These are phyloP conservation scores for Acanthamoeba culbertsoni DNA, from an alignment of 208 protist species.

Conservation along the genomic window DNA sequence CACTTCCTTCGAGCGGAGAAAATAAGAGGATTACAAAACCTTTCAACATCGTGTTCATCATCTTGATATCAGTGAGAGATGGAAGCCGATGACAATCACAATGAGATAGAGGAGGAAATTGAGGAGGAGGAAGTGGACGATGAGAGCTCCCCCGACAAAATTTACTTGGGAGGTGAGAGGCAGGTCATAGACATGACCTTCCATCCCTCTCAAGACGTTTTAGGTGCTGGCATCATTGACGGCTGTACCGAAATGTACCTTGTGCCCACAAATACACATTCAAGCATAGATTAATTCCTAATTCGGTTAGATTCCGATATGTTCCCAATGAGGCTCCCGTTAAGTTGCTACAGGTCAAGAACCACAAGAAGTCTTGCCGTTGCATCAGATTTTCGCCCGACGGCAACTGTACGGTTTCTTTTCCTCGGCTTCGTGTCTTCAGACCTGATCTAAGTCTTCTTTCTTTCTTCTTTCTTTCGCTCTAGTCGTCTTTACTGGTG, in stretches of 20 bases:
- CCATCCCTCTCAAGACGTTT: background rate
- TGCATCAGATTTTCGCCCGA: background rate
- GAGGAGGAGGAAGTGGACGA: background rate
- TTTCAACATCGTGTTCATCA: background rate
- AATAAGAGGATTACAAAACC: background rate
- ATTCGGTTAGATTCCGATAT: background rate
- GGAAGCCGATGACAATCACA: background rate
- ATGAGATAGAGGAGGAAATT: background rate
- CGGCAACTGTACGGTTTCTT: slow-evolving; percentile 5
- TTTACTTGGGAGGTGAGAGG: background rate
- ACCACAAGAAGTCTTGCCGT: background rate
- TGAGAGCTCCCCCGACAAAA: background rate
- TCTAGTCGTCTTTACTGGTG: background rate
- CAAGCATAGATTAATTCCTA: background rate
- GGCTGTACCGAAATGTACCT: background rate
- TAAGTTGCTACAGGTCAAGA: background rate
- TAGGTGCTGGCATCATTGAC: background rate
- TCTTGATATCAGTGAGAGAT: background rate
- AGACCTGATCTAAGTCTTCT: background rate
- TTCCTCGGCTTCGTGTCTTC: background rate
- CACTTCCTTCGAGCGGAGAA: background rate
- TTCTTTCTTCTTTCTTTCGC: too few species aligned
- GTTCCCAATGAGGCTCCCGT: background rate
- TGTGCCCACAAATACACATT: background rate
- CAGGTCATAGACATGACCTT: slow-evolving; percentile 2